Base-by-base conservation (phyloP, 2,329 filamentous ascomycete genomes). In the Chalaropsis ovoidea region DNA sequence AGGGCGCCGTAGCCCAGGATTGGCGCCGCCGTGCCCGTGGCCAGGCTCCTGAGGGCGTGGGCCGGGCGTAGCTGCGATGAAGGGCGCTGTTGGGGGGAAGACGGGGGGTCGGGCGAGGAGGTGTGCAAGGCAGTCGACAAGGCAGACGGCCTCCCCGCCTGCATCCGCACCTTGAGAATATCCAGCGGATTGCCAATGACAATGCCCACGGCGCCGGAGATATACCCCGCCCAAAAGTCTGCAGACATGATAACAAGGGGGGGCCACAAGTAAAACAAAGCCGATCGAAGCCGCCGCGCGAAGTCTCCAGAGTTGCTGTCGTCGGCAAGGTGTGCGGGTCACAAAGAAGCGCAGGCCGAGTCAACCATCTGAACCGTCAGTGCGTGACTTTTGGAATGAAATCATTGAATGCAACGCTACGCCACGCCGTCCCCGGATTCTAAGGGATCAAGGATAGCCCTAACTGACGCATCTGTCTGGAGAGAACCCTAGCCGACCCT, bases 221-320 rank as follows among this genome's bases (percentile, higher is more conserved):
- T 77, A 75, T 96, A 96, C 72, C 92, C 91, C 67, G 92, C 89
- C 89, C 89, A 95, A 75, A 96, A 96, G 74, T 96, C 92, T 70
- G 90, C 84, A 62, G 89, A 89, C 89, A 94, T 49, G 19, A 4
- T n/a, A n/a, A 11, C 17, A 56, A 27, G 8, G 17, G 27, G 52
- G 11, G 22, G 27, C 15, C 22, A 2, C 2, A 56, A 64, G 27
- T 64, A 41, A 19, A 8, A 10, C 5, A 22, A 22, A 22, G 45
- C 19, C 4, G 42, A 13, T 45, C 13, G 17, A 22, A 47, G 43
- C 17, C 17, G 45, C 19, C 11, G 22, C 2, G n/a, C 19, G 47
- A 6, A 6, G 31, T 31, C 31, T 31, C 31, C 3, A 24, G 2
- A 49, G n/a, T 15, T 10, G 15, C 6, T 6, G 31, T 31, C 31